Percentiles rank a stretch among this genome's conserved stretches.
These are phyloP conservation scores for Raffaelea albimanens DNA, from an alignment of 2,329 filamentous ascomycete species.

Conservation along the genomic window DNA sequence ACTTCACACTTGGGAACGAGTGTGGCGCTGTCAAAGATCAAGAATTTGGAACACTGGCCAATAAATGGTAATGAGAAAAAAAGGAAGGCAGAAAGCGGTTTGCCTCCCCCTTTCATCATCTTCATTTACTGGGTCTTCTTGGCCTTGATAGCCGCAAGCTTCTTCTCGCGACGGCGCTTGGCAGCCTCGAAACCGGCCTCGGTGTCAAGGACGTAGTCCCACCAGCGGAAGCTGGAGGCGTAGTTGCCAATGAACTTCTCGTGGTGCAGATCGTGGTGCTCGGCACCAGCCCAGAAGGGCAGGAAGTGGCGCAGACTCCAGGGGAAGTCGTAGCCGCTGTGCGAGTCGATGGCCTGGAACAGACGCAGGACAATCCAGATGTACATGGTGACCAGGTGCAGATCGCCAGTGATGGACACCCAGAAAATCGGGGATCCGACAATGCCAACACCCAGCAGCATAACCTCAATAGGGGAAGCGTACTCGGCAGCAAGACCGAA, in stretches of 20 bases:
- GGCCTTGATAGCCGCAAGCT: slow-evolving; percentile 48
- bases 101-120: no score
- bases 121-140: slow-evolving; percentile 56
- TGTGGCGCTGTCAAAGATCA: no score
- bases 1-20: no score
- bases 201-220: slow-evolving; percentile 90
- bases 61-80: no score
- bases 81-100: no score
- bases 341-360: slow-evolving; percentile 95
- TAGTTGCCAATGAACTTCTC: slow-evolving; percentile 99
- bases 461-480: slow-evolving; percentile 92
- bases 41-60: no score
- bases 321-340: slow-evolving; percentile 97
- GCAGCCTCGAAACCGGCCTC: slow-evolving; percentile 83
- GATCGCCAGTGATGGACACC: slow-evolving; percentile 71
- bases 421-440: slow-evolving; percentile 76
- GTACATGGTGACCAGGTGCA: slow-evolving; percentile 98
- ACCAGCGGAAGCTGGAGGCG: slow-evolving; percentile 96
- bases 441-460: slow-evolving; percentile 83
- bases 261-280: slow-evolving; percentile 95
- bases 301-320: slow-evolving; percentile 89
- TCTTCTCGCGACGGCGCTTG: slow-evolving; percentile 73
- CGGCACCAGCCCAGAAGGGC: slow-evolving; percentile 94
- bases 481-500: slow-evolving; percentile 97
- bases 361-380: slow-evolving; percentile 86